Percentiles rank a stretch among this genome's conserved stretches.
phyloP scores from a whole-genome alignment of 306 rosid genomes.

The Ammopiptanthus mongolicus region DNA sequence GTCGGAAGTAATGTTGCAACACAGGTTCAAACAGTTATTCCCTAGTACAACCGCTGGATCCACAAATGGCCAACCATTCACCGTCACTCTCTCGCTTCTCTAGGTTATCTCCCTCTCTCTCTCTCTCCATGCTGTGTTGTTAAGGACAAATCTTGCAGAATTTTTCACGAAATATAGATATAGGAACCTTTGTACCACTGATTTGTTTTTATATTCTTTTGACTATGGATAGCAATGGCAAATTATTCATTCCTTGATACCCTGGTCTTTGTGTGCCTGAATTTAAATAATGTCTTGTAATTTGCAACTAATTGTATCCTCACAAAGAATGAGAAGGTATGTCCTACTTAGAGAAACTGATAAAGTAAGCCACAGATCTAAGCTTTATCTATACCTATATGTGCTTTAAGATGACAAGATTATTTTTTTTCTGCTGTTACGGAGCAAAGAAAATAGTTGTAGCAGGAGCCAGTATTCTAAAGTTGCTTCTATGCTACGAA shows the following conservation, averaged over 20 bases:
- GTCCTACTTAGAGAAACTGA: neutral
- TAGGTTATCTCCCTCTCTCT: slow-evolving; percentile 35
- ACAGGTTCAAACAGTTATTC: slow-evolving; percentile 83
- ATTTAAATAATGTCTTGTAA: slow-evolving; percentile 3
- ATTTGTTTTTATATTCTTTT: neutral
- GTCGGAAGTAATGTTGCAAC: slow-evolving; percentile 88
- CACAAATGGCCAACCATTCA: slow-evolving; percentile 74
- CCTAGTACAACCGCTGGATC: slow-evolving; percentile 78
- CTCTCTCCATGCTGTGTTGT: neutral
- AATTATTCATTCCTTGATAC: neutral
- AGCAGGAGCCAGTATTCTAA: slow-evolving; percentile 56
- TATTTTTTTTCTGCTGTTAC: slow-evolving; percentile 35
- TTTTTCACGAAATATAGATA: no score
- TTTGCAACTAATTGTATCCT: neutral
- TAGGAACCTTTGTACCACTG: no score
- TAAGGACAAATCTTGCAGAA: no score
- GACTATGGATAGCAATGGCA: neutral
- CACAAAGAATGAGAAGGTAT: no score
- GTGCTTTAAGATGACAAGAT: neutral
- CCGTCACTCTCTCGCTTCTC: slow-evolving; percentile 67
- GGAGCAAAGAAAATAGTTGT: slow-evolving; percentile 79
- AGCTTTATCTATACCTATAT: neutral
- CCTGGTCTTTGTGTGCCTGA: neutral
- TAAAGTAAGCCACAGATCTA: slow-evolving; percentile 1
- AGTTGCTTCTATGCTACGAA: slow-evolving; percentile 53